Conservation (phyloP, 2,329 filamentous ascomycete genomes). For the Stagonosporopsis chrysanthemi region DNA sequence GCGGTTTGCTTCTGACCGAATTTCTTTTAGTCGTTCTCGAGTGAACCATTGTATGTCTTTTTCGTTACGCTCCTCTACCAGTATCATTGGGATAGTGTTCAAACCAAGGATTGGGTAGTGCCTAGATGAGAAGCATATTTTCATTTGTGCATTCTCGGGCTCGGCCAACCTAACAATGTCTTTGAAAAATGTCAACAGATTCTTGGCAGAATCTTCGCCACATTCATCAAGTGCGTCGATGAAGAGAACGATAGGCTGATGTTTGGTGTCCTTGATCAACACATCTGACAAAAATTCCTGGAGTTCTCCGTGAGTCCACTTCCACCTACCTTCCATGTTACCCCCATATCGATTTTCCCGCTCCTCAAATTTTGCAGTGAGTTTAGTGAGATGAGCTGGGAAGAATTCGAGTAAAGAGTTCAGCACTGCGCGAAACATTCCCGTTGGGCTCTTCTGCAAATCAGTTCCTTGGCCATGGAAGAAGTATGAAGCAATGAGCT, state of each 20-base stretch:
- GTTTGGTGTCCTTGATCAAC: neutral
- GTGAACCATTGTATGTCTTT: neutral
- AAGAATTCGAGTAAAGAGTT: neutral
- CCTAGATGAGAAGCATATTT: neutral
- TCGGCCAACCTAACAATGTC: too few relatives aligned
- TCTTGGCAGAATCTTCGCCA: neutral
- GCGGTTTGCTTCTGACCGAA: too few relatives aligned
- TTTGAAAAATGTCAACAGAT: neutral
- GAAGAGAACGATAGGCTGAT: neutral
- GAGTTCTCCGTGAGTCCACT: neutral
- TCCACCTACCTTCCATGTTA: neutral
- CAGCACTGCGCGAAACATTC: neutral
- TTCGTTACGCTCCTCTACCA: neutral
- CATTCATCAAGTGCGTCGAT: slow-evolving; percentile 1
- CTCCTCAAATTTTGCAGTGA: neutral
- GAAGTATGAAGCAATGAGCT: neutral
- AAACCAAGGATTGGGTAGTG: neutral
- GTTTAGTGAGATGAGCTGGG: neutral
- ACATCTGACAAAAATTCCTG: neutral
- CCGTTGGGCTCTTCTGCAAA: neutral
- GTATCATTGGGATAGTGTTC: neutral
- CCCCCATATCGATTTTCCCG: neutral
- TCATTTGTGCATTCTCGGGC: too few relatives aligned
- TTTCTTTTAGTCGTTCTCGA: neutral
- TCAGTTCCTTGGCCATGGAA: neutral